phyloP scores from a whole-genome alignment of 495 filamentous ascomycete species.

The Pseudomonodictys pantanalensis region DNA sequence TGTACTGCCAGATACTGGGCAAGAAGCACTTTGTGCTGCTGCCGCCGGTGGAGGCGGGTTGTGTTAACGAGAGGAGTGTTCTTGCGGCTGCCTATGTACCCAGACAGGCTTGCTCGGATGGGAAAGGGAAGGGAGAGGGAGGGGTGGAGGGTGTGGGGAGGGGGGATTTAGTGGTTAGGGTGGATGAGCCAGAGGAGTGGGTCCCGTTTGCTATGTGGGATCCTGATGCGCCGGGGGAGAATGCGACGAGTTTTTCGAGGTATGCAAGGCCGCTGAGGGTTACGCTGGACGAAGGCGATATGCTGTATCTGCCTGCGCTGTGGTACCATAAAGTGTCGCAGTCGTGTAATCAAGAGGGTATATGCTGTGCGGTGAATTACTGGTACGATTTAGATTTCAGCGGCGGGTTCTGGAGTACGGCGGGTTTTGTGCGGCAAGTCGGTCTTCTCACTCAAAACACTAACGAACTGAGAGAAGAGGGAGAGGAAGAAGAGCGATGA shows the following conservation, averaged over 20 bases:
- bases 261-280: conserved; percentile 57
- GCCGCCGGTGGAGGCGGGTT: conserved; percentile 60
- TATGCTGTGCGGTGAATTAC: conserved; percentile 75
- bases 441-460: conserved; percentile 13
- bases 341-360: conserved; percentile 56
- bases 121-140: background rate
- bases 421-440: conserved; percentile 19
- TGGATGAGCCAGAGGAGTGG: conserved; percentile 39
- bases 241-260: conserved; percentile 53
- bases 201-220: conserved; percentile 70
- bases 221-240: conserved; percentile 54
- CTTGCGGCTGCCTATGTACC: conserved; percentile 50
- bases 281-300: conserved; percentile 65
- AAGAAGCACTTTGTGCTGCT: conserved; percentile 68
- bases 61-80: conserved; percentile 59
- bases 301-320: conserved; percentile 75
- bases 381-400: conserved; percentile 55
- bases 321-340: conserved; percentile 79
- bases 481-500: background rate
- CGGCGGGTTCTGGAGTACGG: conserved; percentile 34
- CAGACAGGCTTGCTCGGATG: background rate
- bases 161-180: conserved; percentile 31
- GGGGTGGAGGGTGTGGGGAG: conserved; percentile 34
- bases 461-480: background rate
- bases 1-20: conserved; percentile 70